A percentile compares a stretch with the other conserved stretches of the same genome.
phyloP scores from a whole-genome alignment of 2,329 filamentous ascomycete genomes.

The Apiospora kogelbergensis region DNA sequence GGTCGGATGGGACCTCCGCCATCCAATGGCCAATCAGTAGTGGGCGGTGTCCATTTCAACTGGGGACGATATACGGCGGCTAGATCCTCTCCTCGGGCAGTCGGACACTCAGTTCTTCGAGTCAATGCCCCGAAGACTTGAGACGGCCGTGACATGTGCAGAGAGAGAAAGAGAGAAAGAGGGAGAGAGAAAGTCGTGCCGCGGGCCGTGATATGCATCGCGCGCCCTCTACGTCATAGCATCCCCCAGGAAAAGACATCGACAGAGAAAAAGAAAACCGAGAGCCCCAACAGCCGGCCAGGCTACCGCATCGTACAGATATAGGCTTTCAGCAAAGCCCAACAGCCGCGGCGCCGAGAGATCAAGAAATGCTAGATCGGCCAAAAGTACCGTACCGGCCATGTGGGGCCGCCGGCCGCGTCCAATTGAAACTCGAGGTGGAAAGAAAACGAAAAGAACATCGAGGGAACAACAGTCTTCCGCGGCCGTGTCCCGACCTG shows the following conservation, averaged over 20 bases:
- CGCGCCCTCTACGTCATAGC: neutral
- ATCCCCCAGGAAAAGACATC: no score
- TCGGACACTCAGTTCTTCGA: neutral
- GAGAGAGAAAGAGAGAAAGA: no score
- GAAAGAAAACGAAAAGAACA: neutral
- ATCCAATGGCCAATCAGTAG: neutral
- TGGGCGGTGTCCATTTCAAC: neutral
- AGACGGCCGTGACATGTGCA: conserved; percentile 1
- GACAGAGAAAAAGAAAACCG: neutral
- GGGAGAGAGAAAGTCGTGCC: neutral
- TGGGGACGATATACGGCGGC: neutral
- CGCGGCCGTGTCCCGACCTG: neutral
- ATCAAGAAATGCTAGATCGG: neutral
- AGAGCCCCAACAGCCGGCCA: neutral
- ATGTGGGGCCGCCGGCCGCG: neutral
- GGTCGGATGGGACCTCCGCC: neutral
- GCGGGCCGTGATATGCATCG: neutral
- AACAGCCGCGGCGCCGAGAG: neutral
- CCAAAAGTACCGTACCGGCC: neutral
- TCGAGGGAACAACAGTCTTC: neutral
- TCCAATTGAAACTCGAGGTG: neutral
- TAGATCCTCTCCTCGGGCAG: neutral
- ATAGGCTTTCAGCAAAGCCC: neutral
- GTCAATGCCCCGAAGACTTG: conserved; percentile 6
- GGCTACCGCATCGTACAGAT: neutral